Evolutionary conservation across 371 early-diverging fungal species (phyloP), one percentile per base, ranked within the genome.

Genomic region (Fennellomyces sp.): DNA sequence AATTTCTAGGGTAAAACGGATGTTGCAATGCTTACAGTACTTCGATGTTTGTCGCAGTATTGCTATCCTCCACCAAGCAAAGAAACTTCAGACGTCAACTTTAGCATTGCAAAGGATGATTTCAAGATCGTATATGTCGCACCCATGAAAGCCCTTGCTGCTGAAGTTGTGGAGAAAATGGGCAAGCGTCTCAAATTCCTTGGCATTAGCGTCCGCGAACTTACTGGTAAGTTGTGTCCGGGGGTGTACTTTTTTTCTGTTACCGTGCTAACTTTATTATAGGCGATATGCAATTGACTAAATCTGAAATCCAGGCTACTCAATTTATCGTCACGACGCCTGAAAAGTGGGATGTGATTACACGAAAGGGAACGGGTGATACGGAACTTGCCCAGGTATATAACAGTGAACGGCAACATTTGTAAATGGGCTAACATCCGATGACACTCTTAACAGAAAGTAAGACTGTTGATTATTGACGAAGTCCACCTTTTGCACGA

Each of bases 321-420:
- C 94, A 98, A 72, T 93, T 99, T 60, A 93, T 99, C 61, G 97
- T 99, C 13, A 98, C 98, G 11, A 99, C 99, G 1, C 99, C 99
- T 0, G 99, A 99, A 71, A 99, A 99, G 70, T 99, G 99, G 97
- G 99, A 99, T 82, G 97, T 98, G 2, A 92, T 98, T 25, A 99
- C 99, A 7, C 83, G 99, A 65, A 99, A 98, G 78, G 83, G 92
- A 23, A 90, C 89, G 2, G 96, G 95, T 21, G 96, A 96, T 75
- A 88, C 86, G 3, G 96, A 97, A 64, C 78, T 97, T n/a, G 88
- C 92, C 5, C 91, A 90, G 64, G 89, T 93, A 69, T 26, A 31
- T 7, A 15, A 42, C 10, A n/a, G n/a, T n/a, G n/a, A n/a, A n/a
- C n/a, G n/a, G n/a, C 15, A 23, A 25, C 3, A 10, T 13, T 29